phyloP scores from a whole-genome alignment of 371 early-diverging fungal species.

The Haplosporangium sp. region DNA sequence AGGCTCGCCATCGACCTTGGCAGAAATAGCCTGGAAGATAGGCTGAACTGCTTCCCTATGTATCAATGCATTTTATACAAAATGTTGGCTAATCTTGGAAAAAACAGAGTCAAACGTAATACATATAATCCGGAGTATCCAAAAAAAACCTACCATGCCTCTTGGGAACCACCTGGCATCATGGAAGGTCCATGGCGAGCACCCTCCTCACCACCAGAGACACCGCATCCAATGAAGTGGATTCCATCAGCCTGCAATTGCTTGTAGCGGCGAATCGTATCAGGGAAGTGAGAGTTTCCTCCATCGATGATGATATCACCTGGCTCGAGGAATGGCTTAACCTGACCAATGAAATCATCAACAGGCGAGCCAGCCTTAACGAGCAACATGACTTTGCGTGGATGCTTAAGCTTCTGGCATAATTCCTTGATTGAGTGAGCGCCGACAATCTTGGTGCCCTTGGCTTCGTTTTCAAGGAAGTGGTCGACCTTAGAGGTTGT shows the following conservation, averaged over 20 bases:
- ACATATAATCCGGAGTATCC: too few relatives aligned
- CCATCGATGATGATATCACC: constrained; percentile 99
- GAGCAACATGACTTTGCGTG: constrained; percentile 96
- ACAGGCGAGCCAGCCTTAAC: constrained; percentile 98
- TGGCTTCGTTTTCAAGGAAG: constrained; percentile 96
- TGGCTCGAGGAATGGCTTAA: constrained; percentile 88
- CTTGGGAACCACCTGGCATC: constrained; percentile 98
- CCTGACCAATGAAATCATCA: constrained; percentile 94
- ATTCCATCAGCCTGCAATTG: constrained; percentile 90
- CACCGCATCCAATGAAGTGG: constrained; percentile 97
- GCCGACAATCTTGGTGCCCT: constrained; percentile 95
- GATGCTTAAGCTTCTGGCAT: constrained; percentile 91
- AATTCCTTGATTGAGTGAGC: constrained; percentile 95
- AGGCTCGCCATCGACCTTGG: constrained; percentile 87
- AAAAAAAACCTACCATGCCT: too few relatives aligned
- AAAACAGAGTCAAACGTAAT: too few relatives aligned
- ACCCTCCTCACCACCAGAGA: constrained; percentile 99
- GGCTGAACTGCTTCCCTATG: constrained; percentile 84
- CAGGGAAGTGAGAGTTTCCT: constrained; percentile 99
- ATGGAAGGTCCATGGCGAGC: constrained; percentile 98
- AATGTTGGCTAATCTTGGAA: not conserved
- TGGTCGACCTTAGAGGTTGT: constrained; percentile 95
- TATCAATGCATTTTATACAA: not conserved
- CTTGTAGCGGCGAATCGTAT: constrained; percentile 92
- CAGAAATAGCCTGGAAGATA: constrained; percentile 97